A percentile compares a stretch with the other conserved stretches of the same genome.
These are phyloP conservation scores for Colletotrichum higginsianum DNA, from an alignment of 2,329 filamentous ascomycete species.

Conservation along the genomic window DNA sequence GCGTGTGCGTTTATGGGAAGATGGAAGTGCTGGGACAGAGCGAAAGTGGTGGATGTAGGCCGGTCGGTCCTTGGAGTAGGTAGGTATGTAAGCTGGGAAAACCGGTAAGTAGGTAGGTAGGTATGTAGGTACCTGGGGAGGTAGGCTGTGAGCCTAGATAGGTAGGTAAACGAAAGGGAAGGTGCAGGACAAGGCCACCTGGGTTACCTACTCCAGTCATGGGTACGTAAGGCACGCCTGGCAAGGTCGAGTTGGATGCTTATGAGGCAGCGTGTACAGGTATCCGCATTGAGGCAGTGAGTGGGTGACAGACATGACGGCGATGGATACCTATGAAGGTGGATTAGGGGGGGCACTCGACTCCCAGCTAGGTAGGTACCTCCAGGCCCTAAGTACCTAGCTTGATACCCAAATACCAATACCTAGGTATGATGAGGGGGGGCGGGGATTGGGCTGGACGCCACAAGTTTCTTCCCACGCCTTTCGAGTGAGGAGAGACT, in stretches of 20 bases:
- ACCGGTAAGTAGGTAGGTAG: not conserved
- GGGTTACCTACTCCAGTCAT: conserved; percentile 9
- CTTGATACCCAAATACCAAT: not conserved
- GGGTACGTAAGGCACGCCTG: conserved; percentile 28
- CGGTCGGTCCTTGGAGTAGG: conserved; percentile 8
- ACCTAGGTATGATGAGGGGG: not conserved
- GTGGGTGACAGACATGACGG: not conserved
- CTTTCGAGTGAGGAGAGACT: no score
- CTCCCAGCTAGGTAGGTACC: no score
- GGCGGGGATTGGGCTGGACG: not conserved
- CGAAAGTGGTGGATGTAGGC: conserved; percentile 13
- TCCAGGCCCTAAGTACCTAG: no score
- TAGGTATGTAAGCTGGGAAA: not conserved
- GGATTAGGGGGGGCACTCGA: no score
- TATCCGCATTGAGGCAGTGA: conserved; percentile 7
- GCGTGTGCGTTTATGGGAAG: not conserved
- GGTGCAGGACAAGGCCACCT: conserved; percentile 16
- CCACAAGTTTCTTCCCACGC: not conserved
- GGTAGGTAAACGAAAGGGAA: not conserved
- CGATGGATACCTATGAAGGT: no score
- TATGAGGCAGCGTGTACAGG: not conserved
- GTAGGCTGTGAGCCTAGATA: not conserved
- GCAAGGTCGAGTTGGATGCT: not conserved
- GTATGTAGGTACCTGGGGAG: not conserved
- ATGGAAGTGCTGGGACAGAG: not conserved